These are phyloP conservation scores for Aspergillus brasiliensis DNA, from an alignment of 2,329 filamentous ascomycete species.

Conservation along the genomic window DNA sequence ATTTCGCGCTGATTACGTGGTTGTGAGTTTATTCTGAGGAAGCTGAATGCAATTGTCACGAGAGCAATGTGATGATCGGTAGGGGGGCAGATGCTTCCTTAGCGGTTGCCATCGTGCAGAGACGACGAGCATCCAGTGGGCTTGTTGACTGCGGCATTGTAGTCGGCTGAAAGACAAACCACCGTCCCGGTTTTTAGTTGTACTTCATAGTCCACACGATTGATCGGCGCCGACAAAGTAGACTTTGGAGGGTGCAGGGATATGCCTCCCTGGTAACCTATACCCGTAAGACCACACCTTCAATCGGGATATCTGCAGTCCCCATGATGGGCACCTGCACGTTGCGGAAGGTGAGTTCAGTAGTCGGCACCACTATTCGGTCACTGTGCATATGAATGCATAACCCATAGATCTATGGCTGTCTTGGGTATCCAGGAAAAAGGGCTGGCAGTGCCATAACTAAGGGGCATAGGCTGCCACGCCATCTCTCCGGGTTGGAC, in stretches of 20 bases:
- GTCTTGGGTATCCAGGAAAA: not conserved
- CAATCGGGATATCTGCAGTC: not conserved
- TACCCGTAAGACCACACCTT: not conserved
- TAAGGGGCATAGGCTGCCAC: not conserved
- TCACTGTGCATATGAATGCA: not conserved
- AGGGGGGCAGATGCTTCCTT: not conserved
- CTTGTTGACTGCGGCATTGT: not conserved
- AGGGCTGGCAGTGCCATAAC: not conserved
- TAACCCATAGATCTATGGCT: not conserved
- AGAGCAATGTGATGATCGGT: not conserved
- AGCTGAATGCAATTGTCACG: slow-evolving; percentile 10
- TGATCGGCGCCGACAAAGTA: not conserved
- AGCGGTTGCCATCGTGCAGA: not conserved
- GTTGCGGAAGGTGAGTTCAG: not conserved
- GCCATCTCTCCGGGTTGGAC: not conserved
- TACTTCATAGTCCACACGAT: not conserved
- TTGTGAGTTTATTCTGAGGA: slow-evolving; percentile 8
- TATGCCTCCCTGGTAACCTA: not conserved
- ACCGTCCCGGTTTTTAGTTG: not conserved
- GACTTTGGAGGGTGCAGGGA: not conserved
- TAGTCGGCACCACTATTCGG: not conserved
- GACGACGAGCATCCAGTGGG: not conserved
- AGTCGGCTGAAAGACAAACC: not conserved
- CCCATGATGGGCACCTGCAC: slow-evolving; percentile 4
- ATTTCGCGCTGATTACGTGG: slow-evolving; percentile 7